Base-by-base conservation (phyloP, 1,139 yeast genomes). In the Yamadazyma pseudoaaseri region DNA sequence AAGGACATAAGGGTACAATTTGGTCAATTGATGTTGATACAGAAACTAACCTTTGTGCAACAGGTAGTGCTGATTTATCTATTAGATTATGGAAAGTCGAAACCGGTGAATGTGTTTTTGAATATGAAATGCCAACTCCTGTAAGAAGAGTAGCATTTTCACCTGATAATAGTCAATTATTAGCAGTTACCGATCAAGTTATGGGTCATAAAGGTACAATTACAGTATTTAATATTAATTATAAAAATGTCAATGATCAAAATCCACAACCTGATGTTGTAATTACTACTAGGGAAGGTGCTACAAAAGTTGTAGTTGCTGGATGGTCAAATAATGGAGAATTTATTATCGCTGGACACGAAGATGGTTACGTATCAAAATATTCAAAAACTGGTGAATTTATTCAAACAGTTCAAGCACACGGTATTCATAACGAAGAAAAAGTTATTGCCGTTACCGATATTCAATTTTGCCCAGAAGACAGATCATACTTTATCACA, bases 11-110 rank as follows among this genome's bases (percentile, higher is more conserved):
- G 44, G 98, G 98, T 80, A 86, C 97, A 42, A 83, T 92, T 54
- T 89, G 95, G 95, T 82, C 96, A 26, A 83, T 92, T 45, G 97
- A 92, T 56, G 84, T 89, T 35, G 95, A 86, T 58, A 69, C 74
- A 30, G 71, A 73, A 54, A 65, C 94, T 16, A 70, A 73, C 27
- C 75, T 77, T 45, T 81, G 87, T 49, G 80, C 82, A 38, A 90
- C 98, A 4, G 97, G 96, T 26, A 81, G 95, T 45, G 96, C 96
- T 39, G 99, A 92, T 58, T 79, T 84, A 60, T 73, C 86, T 35
- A 79, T 86, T 49, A 85, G 85, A 51, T 73, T 92, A 45, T 92
- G 97, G 97, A 74, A 75, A 45, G 85, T 86, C 17, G 70, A 74
- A 52, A 83, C 80, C 36, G 99, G 98, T 33, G 73, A 81, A 53